A percentile compares a stretch with the other conserved stretches of the same genome.
These are phyloP conservation scores for Coemansia sp. DNA, from an alignment of 192 early-diverging fungal genomes.

Conservation along the genomic window DNA sequence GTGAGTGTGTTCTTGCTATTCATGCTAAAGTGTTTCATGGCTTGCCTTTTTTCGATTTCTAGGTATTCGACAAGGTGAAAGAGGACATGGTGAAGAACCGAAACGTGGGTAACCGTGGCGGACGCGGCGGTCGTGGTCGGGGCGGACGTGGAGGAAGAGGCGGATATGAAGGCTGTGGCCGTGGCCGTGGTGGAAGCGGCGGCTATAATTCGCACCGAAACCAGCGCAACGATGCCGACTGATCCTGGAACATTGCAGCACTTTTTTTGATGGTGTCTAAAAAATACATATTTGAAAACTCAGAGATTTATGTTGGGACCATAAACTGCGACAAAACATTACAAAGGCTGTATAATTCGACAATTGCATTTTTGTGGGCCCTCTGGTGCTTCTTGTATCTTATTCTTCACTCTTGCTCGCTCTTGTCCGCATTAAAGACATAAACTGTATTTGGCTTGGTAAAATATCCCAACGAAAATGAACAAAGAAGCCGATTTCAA, in stretches of 20 bases:
- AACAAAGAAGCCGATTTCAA: slow-evolving; percentile 24
- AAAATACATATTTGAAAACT: slow-evolving; percentile 3
- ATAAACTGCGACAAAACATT: background rate
- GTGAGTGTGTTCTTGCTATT: no score
- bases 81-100: slow-evolving; percentile 72
- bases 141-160: slow-evolving; percentile 60
- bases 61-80: slow-evolving; percentile 89
- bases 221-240: slow-evolving; percentile 20
- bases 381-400: background rate
- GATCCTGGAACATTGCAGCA: background rate
- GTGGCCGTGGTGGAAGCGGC: slow-evolving; percentile 52
- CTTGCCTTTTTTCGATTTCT: background rate
- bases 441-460: background rate
- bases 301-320: background rate
- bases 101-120: slow-evolving; percentile 42
- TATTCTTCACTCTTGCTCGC: background rate
- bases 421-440: background rate
- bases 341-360: no score
- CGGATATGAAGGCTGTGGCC: slow-evolving; percentile 42
- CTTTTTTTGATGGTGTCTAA: slow-evolving; percentile 7
- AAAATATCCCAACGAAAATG: slow-evolving; percentile 6
- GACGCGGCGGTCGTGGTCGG: slow-evolving; percentile 58
- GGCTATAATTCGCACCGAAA: slow-evolving; percentile 15
- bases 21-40: background rate
- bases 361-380: no score